phyloP scores from a whole-genome alignment of 2,329 filamentous ascomycete species.

The Nigrospora osmanthi region DNA sequence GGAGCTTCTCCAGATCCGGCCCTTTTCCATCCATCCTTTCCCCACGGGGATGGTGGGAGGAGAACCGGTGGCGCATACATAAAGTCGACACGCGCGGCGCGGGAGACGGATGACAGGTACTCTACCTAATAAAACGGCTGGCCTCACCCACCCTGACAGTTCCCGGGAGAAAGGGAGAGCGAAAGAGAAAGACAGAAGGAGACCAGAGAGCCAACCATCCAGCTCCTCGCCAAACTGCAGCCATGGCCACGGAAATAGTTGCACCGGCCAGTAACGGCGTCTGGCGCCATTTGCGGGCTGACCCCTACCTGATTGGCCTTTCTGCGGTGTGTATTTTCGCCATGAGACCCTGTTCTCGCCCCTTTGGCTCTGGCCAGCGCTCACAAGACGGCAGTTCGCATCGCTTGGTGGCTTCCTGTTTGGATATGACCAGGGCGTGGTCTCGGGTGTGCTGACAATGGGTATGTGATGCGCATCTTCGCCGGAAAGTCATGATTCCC shows the following conservation, averaged over 20 bases:
- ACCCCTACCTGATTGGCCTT: background rate
- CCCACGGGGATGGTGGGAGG: background rate
- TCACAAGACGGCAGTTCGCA: background rate
- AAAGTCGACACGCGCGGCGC: too few species aligned
- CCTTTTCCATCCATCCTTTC: background rate
- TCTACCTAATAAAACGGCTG: too few species aligned
- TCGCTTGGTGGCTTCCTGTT: constrained; percentile 33
- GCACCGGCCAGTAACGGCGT: background rate
- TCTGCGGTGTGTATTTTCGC: background rate
- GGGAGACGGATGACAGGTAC: too few species aligned
- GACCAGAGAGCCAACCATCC: too few species aligned
- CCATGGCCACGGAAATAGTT: background rate
- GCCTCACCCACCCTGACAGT: background rate
- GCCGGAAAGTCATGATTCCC: background rate
- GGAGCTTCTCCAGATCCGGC: too few species aligned
- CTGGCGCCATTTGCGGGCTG: background rate
- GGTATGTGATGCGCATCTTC: constrained; percentile 28
- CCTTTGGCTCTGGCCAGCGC: too few species aligned
- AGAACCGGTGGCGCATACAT: too few species aligned
- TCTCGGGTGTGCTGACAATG: constrained; percentile 38
- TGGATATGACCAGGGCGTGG: constrained; percentile 41
- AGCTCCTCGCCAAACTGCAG: too few species aligned
- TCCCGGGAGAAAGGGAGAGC: background rate
- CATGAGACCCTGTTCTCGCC: too few species aligned
- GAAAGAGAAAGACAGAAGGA: background rate